phyloP scores from a whole-genome alignment of 768 basidiomycete genomes.

The Boletus patriciae region DNA sequence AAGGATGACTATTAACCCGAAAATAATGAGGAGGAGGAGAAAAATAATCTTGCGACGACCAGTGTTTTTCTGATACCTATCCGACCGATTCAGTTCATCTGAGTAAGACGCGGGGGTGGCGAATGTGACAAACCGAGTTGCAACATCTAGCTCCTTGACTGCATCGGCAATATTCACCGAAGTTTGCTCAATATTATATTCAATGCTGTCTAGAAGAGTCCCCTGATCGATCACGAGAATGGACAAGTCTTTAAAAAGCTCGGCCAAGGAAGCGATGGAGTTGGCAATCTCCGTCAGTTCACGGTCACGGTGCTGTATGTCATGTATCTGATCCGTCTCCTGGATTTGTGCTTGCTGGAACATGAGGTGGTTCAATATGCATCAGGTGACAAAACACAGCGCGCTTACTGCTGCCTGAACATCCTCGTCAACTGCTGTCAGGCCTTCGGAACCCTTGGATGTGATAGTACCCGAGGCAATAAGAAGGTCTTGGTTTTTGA shows the following conservation, averaged over 20 bases:
- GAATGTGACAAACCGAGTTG: conserved; percentile 62
- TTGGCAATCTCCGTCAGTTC: conserved; percentile 90
- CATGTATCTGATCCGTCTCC: conserved; percentile 40
- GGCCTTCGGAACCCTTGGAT: conserved; percentile 75
- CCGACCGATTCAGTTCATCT: not conserved
- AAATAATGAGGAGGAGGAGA: conserved; percentile 84
- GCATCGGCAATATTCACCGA: conserved; percentile 79
- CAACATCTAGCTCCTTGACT: conserved; percentile 78
- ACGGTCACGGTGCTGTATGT: conserved; percentile 51
- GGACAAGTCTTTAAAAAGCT: conserved; percentile 94
- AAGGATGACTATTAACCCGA: conserved; percentile 82
- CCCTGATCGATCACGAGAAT: conserved; percentile 96
- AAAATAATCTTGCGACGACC: conserved; percentile 93
- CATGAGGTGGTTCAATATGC: conserved; percentile 10
- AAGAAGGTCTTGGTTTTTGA: conserved; percentile 93
- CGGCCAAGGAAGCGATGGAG: conserved; percentile 87
- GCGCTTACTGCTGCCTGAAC: conserved; percentile 76
- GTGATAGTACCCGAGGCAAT: conserved; percentile 86
- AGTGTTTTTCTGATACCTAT: conserved; percentile 90
- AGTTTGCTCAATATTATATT: conserved; percentile 96
- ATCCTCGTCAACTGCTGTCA: conserved; percentile 89
- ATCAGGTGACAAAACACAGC: conserved; percentile 15
- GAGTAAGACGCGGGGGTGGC: not conserved
- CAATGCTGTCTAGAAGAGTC: conserved; percentile 92
- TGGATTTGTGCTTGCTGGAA: conserved; percentile 35